A percentile compares a stretch with the other conserved stretches of the same genome.
Conservation (phyloP, 139 green algal genomes). For the Volvox africanus region DNA sequence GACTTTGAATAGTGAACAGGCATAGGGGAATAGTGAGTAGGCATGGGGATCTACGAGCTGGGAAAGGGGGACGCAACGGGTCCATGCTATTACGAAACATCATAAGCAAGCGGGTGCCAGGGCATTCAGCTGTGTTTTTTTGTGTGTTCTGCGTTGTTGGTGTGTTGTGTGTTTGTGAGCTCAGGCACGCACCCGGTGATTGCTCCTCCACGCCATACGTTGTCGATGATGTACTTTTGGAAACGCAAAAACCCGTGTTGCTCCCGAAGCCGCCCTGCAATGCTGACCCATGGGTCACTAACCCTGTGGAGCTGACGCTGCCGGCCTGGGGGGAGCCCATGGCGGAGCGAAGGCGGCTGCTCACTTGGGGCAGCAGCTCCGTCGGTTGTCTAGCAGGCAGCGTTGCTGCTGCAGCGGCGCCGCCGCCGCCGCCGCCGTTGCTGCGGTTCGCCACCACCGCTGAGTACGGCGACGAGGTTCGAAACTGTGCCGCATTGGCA, state of each 20-base stretch:
- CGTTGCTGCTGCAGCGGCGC: neutral
- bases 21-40: no score
- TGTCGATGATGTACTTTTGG: neutral
- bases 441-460: neutral
- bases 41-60: no score
- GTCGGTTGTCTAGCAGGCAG: no score
- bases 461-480: slow-evolving; percentile 9
- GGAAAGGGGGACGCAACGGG: no score
- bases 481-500: neutral
- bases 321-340: neutral
- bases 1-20: no score
- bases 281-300: no score
- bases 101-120: no score
- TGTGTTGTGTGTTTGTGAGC: neutral
- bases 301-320: neutral
- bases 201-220: neutral
- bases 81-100: no score
- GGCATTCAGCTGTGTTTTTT: no score
- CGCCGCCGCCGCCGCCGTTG: neutral
- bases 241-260: neutral
- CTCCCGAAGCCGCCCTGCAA: neutral
- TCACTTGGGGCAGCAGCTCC: neutral
- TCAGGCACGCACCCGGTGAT: neutral
- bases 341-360: neutral
- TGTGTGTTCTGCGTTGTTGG: neutral